A percentile compares a stretch with the other conserved stretches of the same genome.
phyloP scores from a whole-genome alignment of 352 stramenopile species.

The Phytophthora crassamura region DNA sequence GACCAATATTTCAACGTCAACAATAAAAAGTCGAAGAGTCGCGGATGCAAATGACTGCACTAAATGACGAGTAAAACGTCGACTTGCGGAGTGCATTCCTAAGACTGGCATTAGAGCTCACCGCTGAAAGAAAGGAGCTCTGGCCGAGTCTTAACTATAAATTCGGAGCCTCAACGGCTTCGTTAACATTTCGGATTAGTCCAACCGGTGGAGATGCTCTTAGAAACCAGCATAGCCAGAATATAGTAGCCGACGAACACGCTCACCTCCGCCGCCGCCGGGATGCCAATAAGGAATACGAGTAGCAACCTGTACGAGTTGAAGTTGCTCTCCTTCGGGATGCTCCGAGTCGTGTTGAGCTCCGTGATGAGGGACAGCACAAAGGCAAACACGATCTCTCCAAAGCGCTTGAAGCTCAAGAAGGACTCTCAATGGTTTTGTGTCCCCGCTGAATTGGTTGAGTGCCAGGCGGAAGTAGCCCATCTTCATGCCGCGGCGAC shows the following conservation, averaged over 20 bases:
- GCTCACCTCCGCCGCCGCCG: slow-evolving; percentile 77
- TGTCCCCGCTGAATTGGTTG: slow-evolving; percentile 90
- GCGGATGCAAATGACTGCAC: too few relatives aligned
- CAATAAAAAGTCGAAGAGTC: too few relatives aligned
- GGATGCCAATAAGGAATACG: slow-evolving; percentile 85
- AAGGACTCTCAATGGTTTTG: slow-evolving; percentile 94
- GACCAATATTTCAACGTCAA: too few relatives aligned
- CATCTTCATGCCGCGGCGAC: slow-evolving; percentile 75
- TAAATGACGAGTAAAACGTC: too few relatives aligned
- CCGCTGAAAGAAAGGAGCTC: too few relatives aligned
- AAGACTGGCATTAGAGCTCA: too few relatives aligned
- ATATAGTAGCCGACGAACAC: not conserved
- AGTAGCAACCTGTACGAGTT: slow-evolving; percentile 82
- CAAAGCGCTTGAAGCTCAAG: slow-evolving; percentile 90
- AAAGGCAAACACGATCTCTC: slow-evolving; percentile 83
- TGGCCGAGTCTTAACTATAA: too few relatives aligned
- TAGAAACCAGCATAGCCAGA: too few relatives aligned
- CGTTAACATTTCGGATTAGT: too few relatives aligned
- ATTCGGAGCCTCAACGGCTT: too few relatives aligned
- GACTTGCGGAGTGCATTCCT: too few relatives aligned
- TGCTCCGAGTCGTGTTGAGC: slow-evolving; percentile 90
- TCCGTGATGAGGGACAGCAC: slow-evolving; percentile 89
- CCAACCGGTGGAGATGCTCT: too few relatives aligned
- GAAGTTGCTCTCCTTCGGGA: slow-evolving; percentile 89
- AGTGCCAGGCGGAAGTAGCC: slow-evolving; percentile 71